These are phyloP conservation scores for Metschnikowia picachoensis DNA, from an alignment of 805 yeast genomes.

Conservation along the genomic window DNA sequence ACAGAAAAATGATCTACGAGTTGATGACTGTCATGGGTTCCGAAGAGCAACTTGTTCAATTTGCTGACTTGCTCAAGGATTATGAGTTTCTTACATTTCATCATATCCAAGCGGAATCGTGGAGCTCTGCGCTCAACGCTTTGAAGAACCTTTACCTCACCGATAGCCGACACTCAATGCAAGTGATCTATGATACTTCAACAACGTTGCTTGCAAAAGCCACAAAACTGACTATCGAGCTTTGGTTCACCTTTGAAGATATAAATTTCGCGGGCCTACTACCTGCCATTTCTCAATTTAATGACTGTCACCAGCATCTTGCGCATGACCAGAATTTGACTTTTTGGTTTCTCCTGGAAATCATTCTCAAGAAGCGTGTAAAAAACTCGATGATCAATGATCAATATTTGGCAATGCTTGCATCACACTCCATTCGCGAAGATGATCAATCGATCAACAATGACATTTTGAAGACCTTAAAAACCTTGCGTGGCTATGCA, in stretches of 20 bases:
- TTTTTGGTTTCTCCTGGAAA: constrained; percentile 56
- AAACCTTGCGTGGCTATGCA: constrained; percentile 21
- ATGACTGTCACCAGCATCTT: constrained; percentile 41
- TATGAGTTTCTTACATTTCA: constrained; percentile 63
- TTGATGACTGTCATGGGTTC: constrained; percentile 65
- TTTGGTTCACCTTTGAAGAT: constrained; percentile 63
- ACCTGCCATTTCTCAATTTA: constrained; percentile 73
- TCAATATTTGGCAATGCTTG: constrained; percentile 63
- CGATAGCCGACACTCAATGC: constrained; percentile 22
- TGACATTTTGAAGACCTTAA: constrained; percentile 32
- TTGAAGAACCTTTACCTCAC: constrained; percentile 48
- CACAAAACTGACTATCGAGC: constrained; percentile 66
- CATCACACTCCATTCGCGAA: constrained; percentile 39
- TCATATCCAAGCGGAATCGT: constrained; percentile 65
- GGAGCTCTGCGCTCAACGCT: constrained; percentile 67
- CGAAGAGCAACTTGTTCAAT: constrained; percentile 57
- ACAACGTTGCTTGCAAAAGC: constrained; percentile 62
- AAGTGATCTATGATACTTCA: constrained; percentile 60
- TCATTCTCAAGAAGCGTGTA: constrained; percentile 39
- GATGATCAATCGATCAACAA: constrained; percentile 35
- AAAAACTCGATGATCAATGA: constrained; percentile 55
- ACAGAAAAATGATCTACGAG: constrained; percentile 66
- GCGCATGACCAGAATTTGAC: constrained; percentile 56
- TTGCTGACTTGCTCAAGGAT: constrained; percentile 67
- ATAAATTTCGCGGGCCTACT: constrained; percentile 62